Conservation (phyloP, 768 basidiomycete species). For the Pleurotus pulmonarius region DNA sequence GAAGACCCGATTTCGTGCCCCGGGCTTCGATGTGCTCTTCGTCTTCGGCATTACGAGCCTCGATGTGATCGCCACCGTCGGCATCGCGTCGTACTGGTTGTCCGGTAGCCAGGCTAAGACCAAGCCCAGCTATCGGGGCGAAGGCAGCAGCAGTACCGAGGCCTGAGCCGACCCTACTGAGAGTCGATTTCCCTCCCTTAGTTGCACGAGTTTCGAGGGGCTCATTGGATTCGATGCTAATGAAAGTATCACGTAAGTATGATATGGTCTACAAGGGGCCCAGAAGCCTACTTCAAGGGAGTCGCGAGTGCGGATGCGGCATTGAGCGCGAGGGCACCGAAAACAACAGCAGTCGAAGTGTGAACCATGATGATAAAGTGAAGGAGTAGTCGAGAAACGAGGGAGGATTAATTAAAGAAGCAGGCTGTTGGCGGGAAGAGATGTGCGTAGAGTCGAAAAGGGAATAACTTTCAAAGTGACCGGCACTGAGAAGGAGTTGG, state of each 20-base stretch:
- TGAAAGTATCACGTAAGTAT: too few species aligned
- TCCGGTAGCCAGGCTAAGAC: too few species aligned
- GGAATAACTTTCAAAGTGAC: constrained; percentile 1
- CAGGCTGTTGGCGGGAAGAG: too few species aligned
- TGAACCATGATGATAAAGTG: constrained; percentile 22
- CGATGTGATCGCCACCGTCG: constrained; percentile 5
- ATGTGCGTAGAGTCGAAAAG: constrained; percentile 6
- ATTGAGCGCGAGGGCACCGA: constrained; percentile 26
- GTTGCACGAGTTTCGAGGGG: too few species aligned
- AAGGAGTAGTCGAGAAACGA: constrained; percentile 9
- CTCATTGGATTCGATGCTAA: too few species aligned
- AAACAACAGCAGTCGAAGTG: constrained; percentile 25
- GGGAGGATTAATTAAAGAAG: neutral
- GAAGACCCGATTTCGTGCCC: too few species aligned
- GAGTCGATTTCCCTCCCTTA: too few species aligned
- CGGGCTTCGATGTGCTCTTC: neutral
- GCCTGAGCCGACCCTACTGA: too few species aligned
- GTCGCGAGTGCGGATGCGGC: constrained; percentile 24
- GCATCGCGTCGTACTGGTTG: too few species aligned
- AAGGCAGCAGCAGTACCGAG: too few species aligned
- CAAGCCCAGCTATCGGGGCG: too few species aligned
- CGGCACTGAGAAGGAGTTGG: constrained; percentile 2
- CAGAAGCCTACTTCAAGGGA: constrained; percentile 21
- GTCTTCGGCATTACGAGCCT: neutral
- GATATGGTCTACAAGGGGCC: neutral